These are phyloP conservation scores for Endothia cerciana DNA, from an alignment of 2,329 filamentous ascomycete genomes.

Conservation along the genomic window DNA sequence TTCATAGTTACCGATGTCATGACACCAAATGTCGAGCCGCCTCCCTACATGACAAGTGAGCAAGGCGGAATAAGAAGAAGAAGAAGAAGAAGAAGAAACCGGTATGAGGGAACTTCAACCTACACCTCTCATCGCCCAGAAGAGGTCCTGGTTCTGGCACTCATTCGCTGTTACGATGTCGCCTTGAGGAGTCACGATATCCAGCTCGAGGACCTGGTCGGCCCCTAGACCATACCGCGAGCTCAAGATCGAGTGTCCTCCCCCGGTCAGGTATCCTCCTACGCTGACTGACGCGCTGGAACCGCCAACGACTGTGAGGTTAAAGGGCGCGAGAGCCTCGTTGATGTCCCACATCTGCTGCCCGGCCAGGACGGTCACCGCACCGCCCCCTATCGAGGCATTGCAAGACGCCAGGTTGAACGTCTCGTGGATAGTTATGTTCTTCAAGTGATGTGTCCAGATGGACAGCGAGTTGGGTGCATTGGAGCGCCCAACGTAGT, in stretches of 20 bases:
- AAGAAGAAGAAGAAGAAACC: too few species aligned
- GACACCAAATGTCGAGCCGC: conserved; percentile 30
- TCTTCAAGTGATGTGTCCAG: conserved; percentile 30
- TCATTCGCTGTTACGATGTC: conserved; percentile 55
- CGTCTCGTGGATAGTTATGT: too few species aligned
- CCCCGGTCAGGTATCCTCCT: conserved; percentile 64
- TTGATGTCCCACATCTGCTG: conserved; percentile 55
- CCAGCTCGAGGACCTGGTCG: conserved; percentile 63
- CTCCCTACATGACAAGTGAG: conserved; percentile 6
- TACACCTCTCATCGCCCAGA: conserved; percentile 66
- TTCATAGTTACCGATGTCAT: background rate
- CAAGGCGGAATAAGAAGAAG: too few species aligned
- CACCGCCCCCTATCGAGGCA: conserved; percentile 29
- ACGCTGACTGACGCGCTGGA: conserved; percentile 59
- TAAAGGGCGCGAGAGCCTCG: conserved; percentile 45
- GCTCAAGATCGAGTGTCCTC: conserved; percentile 60
- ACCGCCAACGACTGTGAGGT: conserved; percentile 58
- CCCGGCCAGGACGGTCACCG: conserved; percentile 58
- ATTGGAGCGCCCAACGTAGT: too few species aligned
- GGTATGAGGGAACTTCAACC: too few species aligned
- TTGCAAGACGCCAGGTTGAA: too few species aligned
- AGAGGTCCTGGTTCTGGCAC: conserved; percentile 59
- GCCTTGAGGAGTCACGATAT: conserved; percentile 58
- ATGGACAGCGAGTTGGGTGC: conserved; percentile 30
- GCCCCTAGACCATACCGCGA: conserved; percentile 62